Evolutionary conservation across 371 early-diverging fungal genomes (phyloP), one percentile per base, ranked within the genome.

Genomic region (Mucor plumbeus): DNA sequence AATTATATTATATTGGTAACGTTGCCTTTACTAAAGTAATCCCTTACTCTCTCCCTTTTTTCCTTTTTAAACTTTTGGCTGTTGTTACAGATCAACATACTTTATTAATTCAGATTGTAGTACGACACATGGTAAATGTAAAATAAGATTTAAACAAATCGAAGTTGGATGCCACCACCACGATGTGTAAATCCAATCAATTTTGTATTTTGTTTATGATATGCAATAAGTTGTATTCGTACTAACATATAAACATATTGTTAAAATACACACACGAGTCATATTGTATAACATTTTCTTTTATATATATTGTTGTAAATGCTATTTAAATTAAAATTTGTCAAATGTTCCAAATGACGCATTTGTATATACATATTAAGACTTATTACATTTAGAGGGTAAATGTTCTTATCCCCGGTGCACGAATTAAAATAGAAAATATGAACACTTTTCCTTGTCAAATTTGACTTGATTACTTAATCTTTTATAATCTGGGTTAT

Each of bases 41-140:
- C 26, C 26, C 26, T 3, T 26, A 26, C 3, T 31, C 19, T 31
- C 5, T 38, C 3, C 53, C 19, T 31, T 38, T 38, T 11, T 1
- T 11, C 11, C 38, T 4, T 38, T 11, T 38, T 31, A 53, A 53
- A 13, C 31, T 53, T 31, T 53, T 31, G 31, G 53, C 4, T 11
- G 38, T 38, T 38, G 5, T 21, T 53, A 31, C 14, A 53, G 53
- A 53, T 53, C 53, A 53, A 11, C 26, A 11, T 26, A 53, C 31
- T 53, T 26, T 14, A 26, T 6, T 13, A 5, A 59, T 19, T 26
- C 26, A 26, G 26, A 26, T 26, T 26, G 59, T 59, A 41, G 59
- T 43, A 59, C 59, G 43, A 60, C 60, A 60, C 60, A 43, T 60
- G 60, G 60, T 40, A 19, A 53, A 53, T 13, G 33, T 60, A 36